Evolutionary conservation across 2,329 filamentous ascomycete species (phyloP).

Genomic region (Conoideocrella luteorostrata): DNA sequence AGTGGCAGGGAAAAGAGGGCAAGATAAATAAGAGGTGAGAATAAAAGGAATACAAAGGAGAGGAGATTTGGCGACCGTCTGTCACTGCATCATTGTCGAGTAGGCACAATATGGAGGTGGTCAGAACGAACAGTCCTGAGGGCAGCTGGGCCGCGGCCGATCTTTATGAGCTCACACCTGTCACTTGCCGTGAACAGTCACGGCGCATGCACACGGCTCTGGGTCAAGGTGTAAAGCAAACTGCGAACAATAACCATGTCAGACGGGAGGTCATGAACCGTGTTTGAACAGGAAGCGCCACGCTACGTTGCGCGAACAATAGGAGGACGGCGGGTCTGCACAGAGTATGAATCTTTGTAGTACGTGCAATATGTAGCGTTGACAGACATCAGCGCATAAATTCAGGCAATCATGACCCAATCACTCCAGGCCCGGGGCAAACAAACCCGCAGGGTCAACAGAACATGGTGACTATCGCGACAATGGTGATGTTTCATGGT

Average conservation of each 20-base stretch:
- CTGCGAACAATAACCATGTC: not conserved
- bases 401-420: slow-evolving; percentile 4
- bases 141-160: not conserved
- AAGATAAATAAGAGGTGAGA: not conserved
- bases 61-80: not conserved
- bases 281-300: slow-evolving; percentile 2
- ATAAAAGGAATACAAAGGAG: not conserved
- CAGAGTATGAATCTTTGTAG: not conserved
- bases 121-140: not conserved
- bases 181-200: slow-evolving; percentile 5
- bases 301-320: not conserved
- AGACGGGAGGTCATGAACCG: not conserved
- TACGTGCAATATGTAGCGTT: not conserved
- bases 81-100: slow-evolving; percentile 5
- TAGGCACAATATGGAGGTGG: slow-evolving; percentile 1
- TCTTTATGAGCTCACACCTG: slow-evolving; percentile 3
- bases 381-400: not conserved
- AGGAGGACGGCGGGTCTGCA: not conserved
- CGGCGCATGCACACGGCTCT: not conserved
- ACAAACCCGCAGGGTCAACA: not conserved
- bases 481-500: slow-evolving; percentile 6
- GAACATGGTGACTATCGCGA: not conserved
- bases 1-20: not conserved
- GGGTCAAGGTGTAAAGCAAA: slow-evolving; percentile 5
- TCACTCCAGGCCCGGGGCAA: not conserved